phyloP scores from a whole-genome alignment of 345 rosid genomes.

The Corymbia maculata region DNA sequence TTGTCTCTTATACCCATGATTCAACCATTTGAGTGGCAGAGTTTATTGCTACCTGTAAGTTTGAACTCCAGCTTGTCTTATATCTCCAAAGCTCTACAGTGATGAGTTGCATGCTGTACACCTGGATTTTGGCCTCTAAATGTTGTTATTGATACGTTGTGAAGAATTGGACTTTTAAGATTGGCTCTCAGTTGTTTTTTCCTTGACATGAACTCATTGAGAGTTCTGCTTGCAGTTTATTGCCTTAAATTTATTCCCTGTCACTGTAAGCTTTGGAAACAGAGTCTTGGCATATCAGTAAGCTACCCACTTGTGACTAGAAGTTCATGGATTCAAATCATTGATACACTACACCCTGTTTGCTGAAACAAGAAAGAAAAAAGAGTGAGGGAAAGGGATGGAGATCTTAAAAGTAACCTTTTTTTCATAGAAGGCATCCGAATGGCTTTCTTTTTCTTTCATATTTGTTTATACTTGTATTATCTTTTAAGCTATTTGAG shows the following conservation, averaged over 20 bases:
- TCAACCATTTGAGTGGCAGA: conserved; percentile 98
- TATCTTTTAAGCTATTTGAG: not conserved
- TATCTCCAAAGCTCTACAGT: not conserved
- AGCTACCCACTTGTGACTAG: not conserved
- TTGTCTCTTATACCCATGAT: conserved; percentile 84
- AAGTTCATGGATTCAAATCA: not conserved
- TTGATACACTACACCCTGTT: not conserved
- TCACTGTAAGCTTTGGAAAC: not conserved
- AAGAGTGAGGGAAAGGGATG: not conserved
- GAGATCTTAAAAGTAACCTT: not conserved
- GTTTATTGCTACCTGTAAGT: conserved; percentile 91
- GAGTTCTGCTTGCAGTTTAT: not conserved
- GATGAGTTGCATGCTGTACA: not conserved
- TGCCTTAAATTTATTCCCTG: not conserved
- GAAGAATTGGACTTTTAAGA: not conserved
- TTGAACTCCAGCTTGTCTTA: not conserved
- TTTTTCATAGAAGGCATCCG: not conserved
- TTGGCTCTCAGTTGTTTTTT: not conserved
- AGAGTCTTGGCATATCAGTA: not conserved
- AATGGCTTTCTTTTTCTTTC: not conserved
- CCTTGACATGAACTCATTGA: not conserved
- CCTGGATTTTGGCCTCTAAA: not conserved
- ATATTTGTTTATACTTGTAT: not conserved
- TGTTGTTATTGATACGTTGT: not conserved
- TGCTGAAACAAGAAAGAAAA: not conserved